Conservation (phyloP, 805 yeast genomes). For the Sporopachydermia lactativora region DNA sequence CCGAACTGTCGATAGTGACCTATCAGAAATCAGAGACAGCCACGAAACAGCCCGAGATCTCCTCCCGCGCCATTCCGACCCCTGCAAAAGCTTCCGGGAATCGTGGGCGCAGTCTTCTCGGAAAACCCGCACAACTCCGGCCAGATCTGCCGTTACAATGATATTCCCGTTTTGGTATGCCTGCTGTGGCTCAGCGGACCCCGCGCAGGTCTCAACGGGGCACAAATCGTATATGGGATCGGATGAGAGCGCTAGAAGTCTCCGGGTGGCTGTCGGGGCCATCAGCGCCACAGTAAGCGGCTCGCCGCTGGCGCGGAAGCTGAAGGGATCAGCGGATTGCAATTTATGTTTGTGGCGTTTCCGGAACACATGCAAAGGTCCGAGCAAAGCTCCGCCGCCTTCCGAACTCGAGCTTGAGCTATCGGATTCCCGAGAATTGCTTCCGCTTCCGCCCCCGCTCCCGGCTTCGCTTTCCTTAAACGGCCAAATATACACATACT, state of each 20-base stretch:
- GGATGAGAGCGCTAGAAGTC: slow-evolving; percentile 53
- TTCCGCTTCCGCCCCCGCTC: too few species aligned
- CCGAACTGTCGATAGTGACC: too few species aligned
- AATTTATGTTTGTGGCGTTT: too few species aligned
- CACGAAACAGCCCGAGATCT: slow-evolving; percentile 4
- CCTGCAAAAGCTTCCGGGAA: neutral
- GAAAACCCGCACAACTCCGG: slow-evolving; percentile 51
- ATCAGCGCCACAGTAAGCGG: slow-evolving; percentile 62
- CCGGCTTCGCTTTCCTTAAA: slow-evolving; percentile 15
- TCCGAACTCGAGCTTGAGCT: too few species aligned
- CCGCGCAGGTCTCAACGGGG: slow-evolving; percentile 14
- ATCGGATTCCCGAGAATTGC: too few species aligned
- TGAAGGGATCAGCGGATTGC: too few species aligned
- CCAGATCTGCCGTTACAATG: slow-evolving; percentile 53
- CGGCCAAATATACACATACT: slow-evolving; percentile 72
- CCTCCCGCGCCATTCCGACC: neutral
- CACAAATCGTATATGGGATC: slow-evolving; percentile 64
- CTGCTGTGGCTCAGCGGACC: too few species aligned
- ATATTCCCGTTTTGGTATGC: too few species aligned
- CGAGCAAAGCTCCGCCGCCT: too few species aligned
- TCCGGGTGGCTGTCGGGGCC: slow-evolving; percentile 60
- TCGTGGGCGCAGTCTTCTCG: neutral
- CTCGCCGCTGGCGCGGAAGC: slow-evolving; percentile 66
- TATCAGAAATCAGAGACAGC: neutral
- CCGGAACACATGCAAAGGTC: too few species aligned